These are phyloP conservation scores for Gossypium sturtianum DNA, from an alignment of 345 rosid genomes.

Conservation along the genomic window DNA sequence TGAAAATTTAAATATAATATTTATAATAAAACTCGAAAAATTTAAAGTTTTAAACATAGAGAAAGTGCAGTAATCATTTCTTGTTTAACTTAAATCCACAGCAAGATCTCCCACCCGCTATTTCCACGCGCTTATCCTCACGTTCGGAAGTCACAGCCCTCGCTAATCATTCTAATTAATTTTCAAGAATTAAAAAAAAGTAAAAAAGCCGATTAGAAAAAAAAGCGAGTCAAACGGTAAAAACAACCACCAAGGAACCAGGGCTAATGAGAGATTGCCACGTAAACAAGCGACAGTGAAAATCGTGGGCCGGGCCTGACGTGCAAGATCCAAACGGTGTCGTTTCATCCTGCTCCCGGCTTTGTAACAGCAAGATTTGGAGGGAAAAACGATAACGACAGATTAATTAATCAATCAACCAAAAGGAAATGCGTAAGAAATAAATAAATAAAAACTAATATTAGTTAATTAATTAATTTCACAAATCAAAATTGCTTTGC, in stretches of 20 bases:
- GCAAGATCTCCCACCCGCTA: not conserved
- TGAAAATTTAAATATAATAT: too few species aligned
- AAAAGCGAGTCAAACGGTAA: not conserved
- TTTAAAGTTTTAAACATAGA: too few species aligned
- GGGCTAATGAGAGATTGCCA: conserved; percentile 13
- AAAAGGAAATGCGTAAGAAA: not conserved
- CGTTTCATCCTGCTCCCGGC: not conserved
- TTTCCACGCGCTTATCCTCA: conserved; percentile 18
- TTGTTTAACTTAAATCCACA: conserved; percentile 18
- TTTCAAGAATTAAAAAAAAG: not conserved
- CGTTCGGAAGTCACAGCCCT: not conserved
- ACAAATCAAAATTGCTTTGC: not conserved
- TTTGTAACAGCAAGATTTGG: conserved; percentile 25
- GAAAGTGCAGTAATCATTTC: not conserved
- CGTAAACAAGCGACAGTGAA: not conserved
- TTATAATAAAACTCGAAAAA: too few species aligned
- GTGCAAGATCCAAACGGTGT: conserved; percentile 20
- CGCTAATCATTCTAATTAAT: not conserved
- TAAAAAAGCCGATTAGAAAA: not conserved
- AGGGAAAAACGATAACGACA: conserved; percentile 25
- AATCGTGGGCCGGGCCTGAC: not conserved
- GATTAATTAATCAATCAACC: not conserved
- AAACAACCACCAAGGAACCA: not conserved
- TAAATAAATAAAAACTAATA: not conserved
- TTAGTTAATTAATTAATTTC: not conserved